Base-by-base conservation (phyloP, 108 stramenopile genomes). In the Skeletonema grethae region DNA sequence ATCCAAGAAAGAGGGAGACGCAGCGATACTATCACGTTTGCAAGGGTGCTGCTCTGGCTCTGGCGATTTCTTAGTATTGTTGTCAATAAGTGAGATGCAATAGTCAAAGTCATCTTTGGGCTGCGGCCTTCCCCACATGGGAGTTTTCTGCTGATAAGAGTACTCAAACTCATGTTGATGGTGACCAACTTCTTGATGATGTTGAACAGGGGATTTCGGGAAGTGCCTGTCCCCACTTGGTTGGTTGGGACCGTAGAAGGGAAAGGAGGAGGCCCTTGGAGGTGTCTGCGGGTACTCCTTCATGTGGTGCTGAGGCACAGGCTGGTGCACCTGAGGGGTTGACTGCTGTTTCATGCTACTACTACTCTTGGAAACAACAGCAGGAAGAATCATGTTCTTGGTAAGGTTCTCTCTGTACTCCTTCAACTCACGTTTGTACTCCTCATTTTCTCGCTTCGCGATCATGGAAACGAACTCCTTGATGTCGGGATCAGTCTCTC, bases 371-470 rank as follows among this genome's bases (percentile, higher is more conserved):
- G 15, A 29, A 39, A 13, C 1, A 30, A 43, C 24, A 13, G 24
- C 5, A 41, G 34, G 46, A 18, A 53, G 20, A 71, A 63, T 16
- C 30, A 63, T 24, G n/a, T 45, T 72, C 55, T 70, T 64, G 13
- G 79, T 74, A 32, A 69, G 29, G 9, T 38, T 38, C 56, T 73
- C 72, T 67, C 65, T 73, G 58, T 80, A 73, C 57, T 65, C 55
- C 48, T 69, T 65, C 79, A 80, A 69, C 24, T 80, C 79, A 16
- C 60, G 65, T 12, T 64, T 39, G 61, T 82, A 82, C 25, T 75
- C 74, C 0, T 74, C 70, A 8, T 67, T 28, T 48, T 82, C 65
- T 24, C 30, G 31, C 70, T 61, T 57, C 4, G 80, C 80, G 25
- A 82, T 36, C 31, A 30, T 70, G 7, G 61, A 61, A 5, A 75